A percentile compares a stretch with the other conserved stretches of the same genome.
Conservation (phyloP, 305 asterid species). For the Solanum hybrid region DNA sequence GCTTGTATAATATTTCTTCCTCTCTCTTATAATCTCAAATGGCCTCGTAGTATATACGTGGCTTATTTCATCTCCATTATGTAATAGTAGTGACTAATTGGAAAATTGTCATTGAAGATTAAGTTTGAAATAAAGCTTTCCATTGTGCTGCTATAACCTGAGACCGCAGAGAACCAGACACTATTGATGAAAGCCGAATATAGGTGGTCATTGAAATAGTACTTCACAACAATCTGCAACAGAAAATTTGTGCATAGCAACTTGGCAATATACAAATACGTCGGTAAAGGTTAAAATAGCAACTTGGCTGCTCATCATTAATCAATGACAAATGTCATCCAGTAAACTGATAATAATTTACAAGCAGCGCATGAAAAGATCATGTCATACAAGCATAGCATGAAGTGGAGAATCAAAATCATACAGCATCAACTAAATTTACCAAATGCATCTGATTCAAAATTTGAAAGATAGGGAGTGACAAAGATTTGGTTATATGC, state of each 20-base stretch:
- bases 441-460: background rate
- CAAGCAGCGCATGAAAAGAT: background rate
- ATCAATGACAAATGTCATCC: background rate
- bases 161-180: background rate
- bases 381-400: background rate
- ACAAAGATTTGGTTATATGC: background rate
- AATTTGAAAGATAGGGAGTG: background rate
- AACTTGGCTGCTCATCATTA: background rate
- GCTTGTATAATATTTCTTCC: background rate
- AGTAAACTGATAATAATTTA: background rate
- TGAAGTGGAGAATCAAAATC: background rate
- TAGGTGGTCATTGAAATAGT: background rate
- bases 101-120: background rate
- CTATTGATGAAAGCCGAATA: background rate
- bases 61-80: background rate
- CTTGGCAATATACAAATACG: background rate
- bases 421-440: background rate
- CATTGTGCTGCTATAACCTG: background rate
- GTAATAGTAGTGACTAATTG: background rate
- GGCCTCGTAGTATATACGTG: background rate
- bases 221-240: background rate
- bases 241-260: background rate
- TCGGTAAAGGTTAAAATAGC: background rate
- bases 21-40: background rate
- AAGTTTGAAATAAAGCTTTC: constrained; percentile 1